Evolutionary conservation across 345 rosid genomes (phyloP), one percentile per base, ranked within the genome.

Genomic region (Hirschfeldia incana): DNA sequence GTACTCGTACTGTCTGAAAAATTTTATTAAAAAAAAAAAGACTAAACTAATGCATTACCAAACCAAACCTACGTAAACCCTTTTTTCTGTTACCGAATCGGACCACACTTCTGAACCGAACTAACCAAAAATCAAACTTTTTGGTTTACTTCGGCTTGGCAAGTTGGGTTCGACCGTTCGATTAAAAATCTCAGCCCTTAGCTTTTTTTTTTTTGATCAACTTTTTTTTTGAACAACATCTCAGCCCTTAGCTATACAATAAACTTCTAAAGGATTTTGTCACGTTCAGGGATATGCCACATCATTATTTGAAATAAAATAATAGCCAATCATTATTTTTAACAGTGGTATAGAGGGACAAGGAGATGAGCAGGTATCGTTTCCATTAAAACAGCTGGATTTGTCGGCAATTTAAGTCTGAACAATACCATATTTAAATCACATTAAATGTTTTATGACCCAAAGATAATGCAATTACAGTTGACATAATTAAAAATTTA

Each of bases 361-460:
- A 69, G 70, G 29, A 70, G 70, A 70, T 51, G 63, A 77, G 76
- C 71, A 70, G 66, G 59, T 70, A 77, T 64, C 34, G 71, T 72
- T 65, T 65, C 51, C 67, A 72, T 65, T 78, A 71, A 72, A 12
- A 78, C 81, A 72, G 81, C 76, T 78, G 81, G 76, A 78, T 65
- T 78, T 78, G 81, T 78, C 77, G 81, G 81, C 81, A 65, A 60
- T 65, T 51, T 57, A 67, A 6, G 15, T 77, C 72, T 42, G 32
- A 67, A 67, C 3, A 28, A 65, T 36, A 17, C 28, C 67, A 63
- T 63, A 68, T 58, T 76, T 32, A 62, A 46, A 46, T 61, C 30
- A 60, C 61, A 4, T 16, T 67, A 4, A 65, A 21, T 76, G 78
- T 68, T 32, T 76, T 67, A 29, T 68, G 49, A 42, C 51, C 58